Evolutionary conservation across 805 yeast species (phyloP).

Genomic region (Yarrowia phangngaensis): DNA sequence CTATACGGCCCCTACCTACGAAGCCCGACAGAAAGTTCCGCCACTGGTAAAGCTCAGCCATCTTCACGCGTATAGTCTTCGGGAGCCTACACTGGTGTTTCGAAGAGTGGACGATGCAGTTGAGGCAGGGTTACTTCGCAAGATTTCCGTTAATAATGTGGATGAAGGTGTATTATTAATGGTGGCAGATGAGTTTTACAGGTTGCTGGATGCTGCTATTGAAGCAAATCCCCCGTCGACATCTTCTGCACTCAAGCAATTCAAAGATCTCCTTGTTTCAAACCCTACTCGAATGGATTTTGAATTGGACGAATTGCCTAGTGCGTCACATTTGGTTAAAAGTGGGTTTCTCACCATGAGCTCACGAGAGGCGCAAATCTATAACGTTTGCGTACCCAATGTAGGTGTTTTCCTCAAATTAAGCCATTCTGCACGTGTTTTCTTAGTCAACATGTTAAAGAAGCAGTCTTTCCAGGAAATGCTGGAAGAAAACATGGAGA

Average conservation of each 20-base stretch:
- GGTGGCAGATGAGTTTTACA: constrained; percentile 11
- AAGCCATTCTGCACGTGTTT: constrained; percentile 36
- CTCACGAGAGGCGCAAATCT: constrained; percentile 37
- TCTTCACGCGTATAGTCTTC: constrained; percentile 11
- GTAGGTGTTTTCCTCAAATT: constrained; percentile 41
- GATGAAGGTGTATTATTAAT: constrained; percentile 11
- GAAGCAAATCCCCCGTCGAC: neutral
- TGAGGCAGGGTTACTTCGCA: neutral
- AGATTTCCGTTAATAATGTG: constrained; percentile 14
- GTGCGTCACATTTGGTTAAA: constrained; percentile 31
- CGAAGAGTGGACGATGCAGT: constrained; percentile 20
- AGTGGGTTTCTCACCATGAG: constrained; percentile 40
- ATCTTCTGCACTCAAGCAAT: neutral
- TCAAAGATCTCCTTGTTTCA: neutral
- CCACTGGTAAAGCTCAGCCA: constrained; percentile 11
- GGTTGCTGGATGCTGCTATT: constrained; percentile 34
- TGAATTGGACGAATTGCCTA: constrained; percentile 32
- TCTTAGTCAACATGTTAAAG: constrained; percentile 39
- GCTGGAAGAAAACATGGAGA: constrained; percentile 38
- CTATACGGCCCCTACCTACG: constrained; percentile 20
- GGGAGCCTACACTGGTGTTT: constrained; percentile 15
- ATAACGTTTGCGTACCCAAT: constrained; percentile 39
- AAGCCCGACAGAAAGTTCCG: constrained; percentile 3
- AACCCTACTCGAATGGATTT: constrained; percentile 37
- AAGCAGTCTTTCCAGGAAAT: constrained; percentile 41